A percentile compares a stretch with the other conserved stretches of the same genome.
These are phyloP conservation scores for Diaporthe ilicicola DNA, from an alignment of 2,329 filamentous ascomycete species.

Conservation along the genomic window DNA sequence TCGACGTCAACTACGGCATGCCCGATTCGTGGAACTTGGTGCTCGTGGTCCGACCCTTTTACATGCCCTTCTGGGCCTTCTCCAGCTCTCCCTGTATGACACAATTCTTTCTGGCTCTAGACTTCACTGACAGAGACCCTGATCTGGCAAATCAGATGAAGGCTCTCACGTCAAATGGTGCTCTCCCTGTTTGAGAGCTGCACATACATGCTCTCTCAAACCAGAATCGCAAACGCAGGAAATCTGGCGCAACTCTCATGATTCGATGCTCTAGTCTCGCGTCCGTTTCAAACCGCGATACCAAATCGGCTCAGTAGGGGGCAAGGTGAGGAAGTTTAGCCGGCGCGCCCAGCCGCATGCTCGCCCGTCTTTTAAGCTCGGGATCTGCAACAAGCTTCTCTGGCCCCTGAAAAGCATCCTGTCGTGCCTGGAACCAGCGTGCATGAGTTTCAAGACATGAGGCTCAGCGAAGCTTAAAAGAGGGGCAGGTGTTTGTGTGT, in stretches of 20 bases:
- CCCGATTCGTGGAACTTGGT: too few relatives aligned
- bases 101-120: too few relatives aligned
- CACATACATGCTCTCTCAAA: not conserved
- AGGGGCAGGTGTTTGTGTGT: not conserved
- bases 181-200: too few relatives aligned
- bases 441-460: constrained; percentile 2
- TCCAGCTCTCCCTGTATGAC: too few relatives aligned
- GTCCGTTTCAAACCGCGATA: not conserved
- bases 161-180: too few relatives aligned
- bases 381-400: constrained; percentile 6
- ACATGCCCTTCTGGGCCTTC: too few relatives aligned
- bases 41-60: too few relatives aligned
- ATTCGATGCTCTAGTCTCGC: not conserved
- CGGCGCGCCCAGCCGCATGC: not conserved
- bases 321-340: not conserved
- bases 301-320: not conserved
- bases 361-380: not conserved
- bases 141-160: too few relatives aligned
- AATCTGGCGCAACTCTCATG: not conserved
- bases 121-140: too few relatives aligned
- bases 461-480: not conserved
- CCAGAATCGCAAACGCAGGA: too few relatives aligned
- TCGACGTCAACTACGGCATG: too few relatives aligned
- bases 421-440: not conserved
- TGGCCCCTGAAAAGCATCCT: not conserved